phyloP scores from a whole-genome alignment of 257 asterid species.

The Ilex asprella region DNA sequence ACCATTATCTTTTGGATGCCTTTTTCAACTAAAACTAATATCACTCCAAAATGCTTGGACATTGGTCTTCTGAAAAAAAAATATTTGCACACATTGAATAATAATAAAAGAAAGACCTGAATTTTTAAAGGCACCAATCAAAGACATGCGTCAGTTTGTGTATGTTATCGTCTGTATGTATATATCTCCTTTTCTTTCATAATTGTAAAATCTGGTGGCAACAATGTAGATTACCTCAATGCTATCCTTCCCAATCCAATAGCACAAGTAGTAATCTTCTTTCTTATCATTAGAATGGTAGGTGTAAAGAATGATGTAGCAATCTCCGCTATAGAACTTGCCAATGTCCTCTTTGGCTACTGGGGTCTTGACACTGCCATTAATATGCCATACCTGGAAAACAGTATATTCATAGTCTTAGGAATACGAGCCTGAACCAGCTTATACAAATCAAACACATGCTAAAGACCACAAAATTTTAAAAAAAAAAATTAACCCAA shows the following conservation, averaged over 20 bases:
- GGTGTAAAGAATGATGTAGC: constrained; percentile 84
- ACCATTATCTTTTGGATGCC: too few relatives aligned
- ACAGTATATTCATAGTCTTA: neutral
- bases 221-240: constrained; percentile 52
- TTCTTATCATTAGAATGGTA: constrained; percentile 89
- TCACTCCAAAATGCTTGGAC: too few relatives aligned
- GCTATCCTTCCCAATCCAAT: constrained; percentile 98
- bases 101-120: too few relatives aligned
- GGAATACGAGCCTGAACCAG: too few relatives aligned
- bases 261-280: constrained; percentile 86
- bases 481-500: constrained; percentile 13
- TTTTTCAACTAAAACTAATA: too few relatives aligned
- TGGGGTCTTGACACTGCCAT: constrained; percentile 79
- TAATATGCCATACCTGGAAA: constrained; percentile 84
- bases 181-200: too few relatives aligned
- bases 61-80: too few relatives aligned
- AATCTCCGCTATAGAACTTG: constrained; percentile 92
- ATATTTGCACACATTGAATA: too few relatives aligned
- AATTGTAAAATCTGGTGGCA: neutral
- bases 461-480: constrained; percentile 2
- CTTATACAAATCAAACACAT: neutral
- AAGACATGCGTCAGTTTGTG: too few relatives aligned
- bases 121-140: too few relatives aligned
- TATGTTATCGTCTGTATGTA: too few relatives aligned
- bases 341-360: constrained; percentile 78